Evolutionary conservation across 2,329 filamentous ascomycete species (phyloP), one percentile per base, ranked within the genome.

Genomic region (Trichoderma gracile): DNA sequence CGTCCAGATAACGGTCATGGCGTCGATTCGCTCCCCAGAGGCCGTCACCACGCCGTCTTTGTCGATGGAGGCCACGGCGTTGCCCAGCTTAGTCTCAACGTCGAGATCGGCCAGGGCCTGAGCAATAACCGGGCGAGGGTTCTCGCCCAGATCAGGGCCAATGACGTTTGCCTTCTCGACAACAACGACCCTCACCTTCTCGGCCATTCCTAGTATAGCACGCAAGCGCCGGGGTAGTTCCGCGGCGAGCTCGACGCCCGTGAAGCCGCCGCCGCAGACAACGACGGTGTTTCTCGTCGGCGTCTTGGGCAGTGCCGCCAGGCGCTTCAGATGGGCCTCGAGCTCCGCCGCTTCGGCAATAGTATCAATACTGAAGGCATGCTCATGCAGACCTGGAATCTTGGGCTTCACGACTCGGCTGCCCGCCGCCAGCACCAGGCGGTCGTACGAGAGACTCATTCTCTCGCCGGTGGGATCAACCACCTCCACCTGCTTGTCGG

Each of bases 1-100:
- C 0, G 77, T 78, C 76, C 77, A 78, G 12, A 78, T 67, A 2
- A 70, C 70, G 0, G 77, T 78, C 1, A 67, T 59, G 7, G 76
- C 69, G 5, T 71, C 65, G 50, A 78, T 77, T 12, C 63, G 68
- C 54, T 77, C 74, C 5, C 76, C 76, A 1, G 68, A 70, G 2
- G 66, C 52, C 4, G 73, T 68, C 1, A 64, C 69, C 0, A 78
- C 71, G 3, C 73, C 69, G 1, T 66, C 56, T 0, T 65, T 33
- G 27, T 74, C 71, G 27, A 78, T 65, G 7, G 67, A 42, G 2
- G 67, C 57, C 3, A 78, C 71, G 7, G 67, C 63, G 1, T 69
- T 62, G 7, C 72, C 74, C 15, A 77, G 71, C 42, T 70, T 73
- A 19, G 70, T 50, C 46, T 77, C 70, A 1, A 78, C 64, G 0